These are phyloP conservation scores for Syzygium aqueum DNA, from an alignment of 345 rosid genomes.

Conservation along the genomic window DNA sequence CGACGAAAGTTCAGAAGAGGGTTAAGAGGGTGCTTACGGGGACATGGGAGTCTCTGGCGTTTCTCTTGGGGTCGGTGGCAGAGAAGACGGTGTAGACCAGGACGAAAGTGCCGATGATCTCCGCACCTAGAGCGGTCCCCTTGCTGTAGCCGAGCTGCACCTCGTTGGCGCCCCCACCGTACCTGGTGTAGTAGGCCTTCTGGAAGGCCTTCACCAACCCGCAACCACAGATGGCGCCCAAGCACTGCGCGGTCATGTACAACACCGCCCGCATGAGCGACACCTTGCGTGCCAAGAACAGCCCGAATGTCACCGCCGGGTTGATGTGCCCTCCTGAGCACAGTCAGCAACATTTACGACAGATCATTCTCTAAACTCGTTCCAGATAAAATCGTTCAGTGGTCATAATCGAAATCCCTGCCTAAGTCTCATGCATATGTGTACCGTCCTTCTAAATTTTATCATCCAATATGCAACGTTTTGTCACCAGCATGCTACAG, in stretches of 20 bases:
- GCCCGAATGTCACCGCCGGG: conserved; percentile 54
- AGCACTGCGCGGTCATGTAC: conserved; percentile 55
- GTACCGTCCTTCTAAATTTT: neutral
- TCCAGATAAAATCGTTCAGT: neutral
- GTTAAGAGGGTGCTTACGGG: conserved; percentile 31
- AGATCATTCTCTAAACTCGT: neutral
- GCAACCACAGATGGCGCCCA: conserved; percentile 51
- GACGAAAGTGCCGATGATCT: conserved; percentile 70
- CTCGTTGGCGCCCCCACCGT: conserved; percentile 59
- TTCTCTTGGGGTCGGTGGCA: conserved; percentile 77
- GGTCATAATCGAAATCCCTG: neutral
- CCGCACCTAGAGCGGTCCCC: conserved; percentile 65
- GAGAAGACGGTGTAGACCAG: conserved; percentile 77
- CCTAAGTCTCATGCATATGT: neutral
- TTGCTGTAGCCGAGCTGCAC: conserved; percentile 34
- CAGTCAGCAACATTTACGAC: neutral
- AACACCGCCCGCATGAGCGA: conserved; percentile 36
- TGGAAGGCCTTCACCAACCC: conserved; percentile 46
- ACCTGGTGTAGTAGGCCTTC: conserved; percentile 44
- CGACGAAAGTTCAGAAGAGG: neutral
- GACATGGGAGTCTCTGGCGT: conserved; percentile 67
- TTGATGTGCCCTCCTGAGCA: conserved; percentile 41
- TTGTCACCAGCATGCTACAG: neutral
- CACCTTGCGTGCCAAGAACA: conserved; percentile 43
- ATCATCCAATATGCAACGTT: neutral